Conservation (phyloP, 2,329 filamentous ascomycete genomes). For the Xylariaceae sp. region DNA sequence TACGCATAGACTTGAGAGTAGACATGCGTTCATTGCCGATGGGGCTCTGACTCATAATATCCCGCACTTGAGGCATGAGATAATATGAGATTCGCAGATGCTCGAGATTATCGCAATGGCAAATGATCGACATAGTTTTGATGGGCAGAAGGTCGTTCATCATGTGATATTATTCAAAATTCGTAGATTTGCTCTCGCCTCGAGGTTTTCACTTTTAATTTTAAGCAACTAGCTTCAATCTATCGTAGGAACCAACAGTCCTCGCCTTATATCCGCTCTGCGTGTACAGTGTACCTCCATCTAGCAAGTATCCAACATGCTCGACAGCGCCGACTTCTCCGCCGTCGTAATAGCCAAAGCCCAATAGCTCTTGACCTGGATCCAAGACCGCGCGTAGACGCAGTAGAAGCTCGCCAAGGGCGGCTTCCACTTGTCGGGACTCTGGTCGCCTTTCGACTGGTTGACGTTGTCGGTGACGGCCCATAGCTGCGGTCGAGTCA, state of each 20-base stretch:
- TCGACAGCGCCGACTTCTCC: slow-evolving; percentile 72
- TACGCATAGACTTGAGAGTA: slow-evolving; percentile 23
- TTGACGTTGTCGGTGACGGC: slow-evolving; percentile 83
- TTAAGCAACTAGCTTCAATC: too few species aligned
- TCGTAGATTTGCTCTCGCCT: too few species aligned
- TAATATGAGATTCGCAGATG: neutral
- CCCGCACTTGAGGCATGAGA: neutral
- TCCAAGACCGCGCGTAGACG: slow-evolving; percentile 78
- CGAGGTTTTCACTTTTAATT: neutral
- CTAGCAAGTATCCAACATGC: slow-evolving; percentile 71
- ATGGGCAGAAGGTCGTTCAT: neutral
- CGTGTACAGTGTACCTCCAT: neutral
- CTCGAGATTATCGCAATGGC: neutral
- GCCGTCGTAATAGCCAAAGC: slow-evolving; percentile 70
- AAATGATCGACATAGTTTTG: neutral
- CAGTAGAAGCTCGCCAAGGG: slow-evolving; percentile 73
- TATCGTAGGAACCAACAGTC: too few species aligned
- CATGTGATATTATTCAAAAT: too few species aligned
- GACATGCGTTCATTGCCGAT: neutral
- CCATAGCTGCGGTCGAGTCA: slow-evolving; percentile 76
- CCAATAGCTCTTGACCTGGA: slow-evolving; percentile 79
- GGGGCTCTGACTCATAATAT: neutral
- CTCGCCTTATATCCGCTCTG: too few species aligned
- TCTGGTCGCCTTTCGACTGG: slow-evolving; percentile 73
- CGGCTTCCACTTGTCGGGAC: slow-evolving; percentile 80